Evolutionary conservation across 176 grass and related monocot genomes (phyloP), one percentile per base, ranked within the genome.

Genomic region (Avena sativa): DNA sequence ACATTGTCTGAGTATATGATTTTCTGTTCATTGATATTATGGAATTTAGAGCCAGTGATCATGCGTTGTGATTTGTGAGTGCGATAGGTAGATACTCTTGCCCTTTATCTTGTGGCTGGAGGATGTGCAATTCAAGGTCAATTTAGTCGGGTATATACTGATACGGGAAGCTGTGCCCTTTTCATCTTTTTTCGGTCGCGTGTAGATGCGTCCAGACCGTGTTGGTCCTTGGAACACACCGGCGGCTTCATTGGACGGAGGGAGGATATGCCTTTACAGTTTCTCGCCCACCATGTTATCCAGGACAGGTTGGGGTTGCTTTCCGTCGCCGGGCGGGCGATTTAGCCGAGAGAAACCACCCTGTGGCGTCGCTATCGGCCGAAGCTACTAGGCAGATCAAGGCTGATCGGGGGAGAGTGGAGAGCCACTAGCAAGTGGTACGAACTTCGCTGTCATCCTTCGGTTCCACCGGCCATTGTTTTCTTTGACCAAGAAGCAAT

Each of bases 181-280:
- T 34, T 12, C 7, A 75, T 21, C 73, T 14, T 9, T 30, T 28
- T 1, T 2, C 1, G 72, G 48, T 76, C 43, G n/a, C n/a, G 14
- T 53, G 73, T 8, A 17, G 73, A 76, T 23, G 48, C 74, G 74
- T 76, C 50, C 49, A 76, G 19, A 76, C 49, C 74, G 74, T 6
- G 74, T 76, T 76, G 48, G 3, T 55, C 73, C 8, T 9, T 28
- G 47, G 72, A 53, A 19, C 73, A 50, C 23, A 8, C 28, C 28
- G 28, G 28, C 28, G 8, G 67, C 34, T 5, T 70, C 68, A 44
- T n/a, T 8, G 15, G 14, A 44, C 66, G 32, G 13, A 20, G 9
- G 16, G 34, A 11, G 1, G 36, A 20, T 71, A 9, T 36, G 30
- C 14, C 28, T 69, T 34, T 19, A 17, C 65, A 7, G 13, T 48